These are phyloP conservation scores for Flaveria robusta DNA, from an alignment of 129 eudicot genomes.

Conservation along the genomic window DNA sequence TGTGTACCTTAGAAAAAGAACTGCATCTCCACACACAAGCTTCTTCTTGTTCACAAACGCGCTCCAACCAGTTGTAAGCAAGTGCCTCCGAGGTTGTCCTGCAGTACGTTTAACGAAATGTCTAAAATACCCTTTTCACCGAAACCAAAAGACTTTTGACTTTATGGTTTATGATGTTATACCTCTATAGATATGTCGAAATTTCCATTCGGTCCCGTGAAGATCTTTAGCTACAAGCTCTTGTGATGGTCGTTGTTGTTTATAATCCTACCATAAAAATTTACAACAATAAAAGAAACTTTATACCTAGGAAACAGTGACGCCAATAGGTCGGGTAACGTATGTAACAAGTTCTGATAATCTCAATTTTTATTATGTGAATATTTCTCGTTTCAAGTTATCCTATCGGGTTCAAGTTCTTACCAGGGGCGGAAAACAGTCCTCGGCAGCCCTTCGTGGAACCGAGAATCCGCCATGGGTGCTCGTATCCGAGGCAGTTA, in stretches of 20 bases:
- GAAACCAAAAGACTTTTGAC: background rate
- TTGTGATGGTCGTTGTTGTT: conserved; percentile 91
- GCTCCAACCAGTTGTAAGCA: conserved; percentile 99
- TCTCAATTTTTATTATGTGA: too few relatives aligned
- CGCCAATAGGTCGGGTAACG: background rate
- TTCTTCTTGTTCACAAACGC: conserved; percentile 93
- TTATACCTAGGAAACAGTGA: background rate
- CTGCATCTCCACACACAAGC: conserved; percentile 96
- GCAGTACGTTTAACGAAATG: conserved; percentile 22
- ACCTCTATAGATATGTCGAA: conserved; percentile 94
- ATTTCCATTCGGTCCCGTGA: conserved; percentile 91
- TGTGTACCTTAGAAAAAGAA: conserved; percentile 81
- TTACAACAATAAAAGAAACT: background rate
- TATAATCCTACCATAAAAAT: conserved; percentile 60
- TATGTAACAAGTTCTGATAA: background rate
- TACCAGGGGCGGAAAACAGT: conserved; percentile 97
- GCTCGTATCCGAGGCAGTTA: conserved; percentile 96
- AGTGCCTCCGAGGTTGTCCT: conserved; percentile 98
- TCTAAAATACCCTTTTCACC: background rate
- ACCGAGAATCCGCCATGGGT: conserved; percentile 99
- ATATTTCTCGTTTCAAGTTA: too few relatives aligned
- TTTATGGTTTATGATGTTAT: background rate
- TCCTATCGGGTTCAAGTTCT: too few relatives aligned
- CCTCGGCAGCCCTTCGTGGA: conserved; percentile 98
- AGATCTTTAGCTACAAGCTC: conserved; percentile 94